phyloP scores from a whole-genome alignment of 225 moss, liverwort and hornwort genomes.

The Anthoceros angustus region DNA sequence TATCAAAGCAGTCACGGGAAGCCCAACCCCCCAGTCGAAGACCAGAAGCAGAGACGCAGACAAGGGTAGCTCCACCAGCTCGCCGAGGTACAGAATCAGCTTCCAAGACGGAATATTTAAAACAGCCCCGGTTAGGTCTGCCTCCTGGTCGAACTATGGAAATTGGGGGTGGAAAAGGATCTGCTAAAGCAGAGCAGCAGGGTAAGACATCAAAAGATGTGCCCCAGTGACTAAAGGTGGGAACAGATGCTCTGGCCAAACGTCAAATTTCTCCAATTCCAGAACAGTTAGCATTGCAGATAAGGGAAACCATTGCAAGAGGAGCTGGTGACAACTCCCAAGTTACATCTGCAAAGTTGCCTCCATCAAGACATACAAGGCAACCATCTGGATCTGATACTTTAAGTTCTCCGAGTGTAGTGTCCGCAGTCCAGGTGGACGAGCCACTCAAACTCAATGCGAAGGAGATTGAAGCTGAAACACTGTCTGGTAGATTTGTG shows the following conservation, averaged over 20 bases:
- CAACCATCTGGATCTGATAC: background rate
- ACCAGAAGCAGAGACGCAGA: background rate
- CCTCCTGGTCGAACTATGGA: too few species aligned
- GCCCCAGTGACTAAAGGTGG: background rate
- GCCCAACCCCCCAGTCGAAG: background rate
- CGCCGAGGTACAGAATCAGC: background rate
- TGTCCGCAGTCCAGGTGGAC: background rate
- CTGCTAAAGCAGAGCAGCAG: too few species aligned
- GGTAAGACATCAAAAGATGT: too few species aligned
- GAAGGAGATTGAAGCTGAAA: conserved; percentile 17
- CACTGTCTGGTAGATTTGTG: conserved; percentile 1
- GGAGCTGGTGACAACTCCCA: background rate
- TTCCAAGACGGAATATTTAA: too few species aligned
- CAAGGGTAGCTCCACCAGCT: background rate
- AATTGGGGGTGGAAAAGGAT: too few species aligned
- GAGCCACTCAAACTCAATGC: conserved; percentile 28
- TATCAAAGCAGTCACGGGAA: background rate
- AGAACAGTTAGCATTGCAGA: background rate
- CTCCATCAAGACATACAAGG: background rate
- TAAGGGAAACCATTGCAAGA: background rate
- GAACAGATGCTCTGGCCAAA: background rate
- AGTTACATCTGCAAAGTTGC: background rate
- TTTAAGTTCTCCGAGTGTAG: background rate
- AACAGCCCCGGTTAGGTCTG: too few species aligned
- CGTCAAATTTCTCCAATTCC: background rate